Conservation (phyloP, 331 rosid genomes). For the Quercus phellos region DNA sequence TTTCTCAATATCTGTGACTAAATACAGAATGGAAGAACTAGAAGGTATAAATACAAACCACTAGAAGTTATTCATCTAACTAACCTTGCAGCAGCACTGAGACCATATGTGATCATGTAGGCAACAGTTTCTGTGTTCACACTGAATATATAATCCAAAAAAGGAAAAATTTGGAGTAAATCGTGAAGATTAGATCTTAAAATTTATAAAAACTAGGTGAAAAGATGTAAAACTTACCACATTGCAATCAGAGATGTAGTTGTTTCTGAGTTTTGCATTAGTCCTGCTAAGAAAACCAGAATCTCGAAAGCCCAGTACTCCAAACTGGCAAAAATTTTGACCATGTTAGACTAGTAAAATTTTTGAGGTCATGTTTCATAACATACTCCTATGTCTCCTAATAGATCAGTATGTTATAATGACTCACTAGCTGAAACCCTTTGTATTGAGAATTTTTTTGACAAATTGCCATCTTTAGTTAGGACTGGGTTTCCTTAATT, state of each 20-base stretch:
- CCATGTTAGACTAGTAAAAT: conserved; percentile 9
- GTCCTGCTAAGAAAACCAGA: conserved; percentile 76
- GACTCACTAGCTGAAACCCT: neutral
- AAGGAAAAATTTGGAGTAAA: neutral
- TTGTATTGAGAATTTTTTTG: neutral
- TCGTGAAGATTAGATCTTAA: neutral
- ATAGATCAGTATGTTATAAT: neutral
- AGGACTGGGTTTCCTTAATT: neutral
- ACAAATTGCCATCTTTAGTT: neutral
- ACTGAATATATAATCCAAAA: conserved; percentile 28
- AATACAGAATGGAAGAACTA: conserved; percentile 2
- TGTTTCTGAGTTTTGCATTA: conserved; percentile 54
- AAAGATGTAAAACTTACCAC: conserved; percentile 45
- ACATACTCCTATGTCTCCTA: neutral
- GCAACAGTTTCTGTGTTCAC: conserved; percentile 66
- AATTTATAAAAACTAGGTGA: neutral
- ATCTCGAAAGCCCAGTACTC: conserved; percentile 93
- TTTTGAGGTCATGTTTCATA: neutral
- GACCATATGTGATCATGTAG: conserved; percentile 67
- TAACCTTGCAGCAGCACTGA: conserved; percentile 87
- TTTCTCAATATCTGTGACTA: conserved; percentile 1
- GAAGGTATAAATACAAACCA: neutral
- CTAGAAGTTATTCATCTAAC: neutral
- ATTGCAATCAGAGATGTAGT: conserved; percentile 83
- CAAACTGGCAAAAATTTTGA: conserved; percentile 43